Conservation (phyloP, 2,329 filamentous ascomycete genomes). For the Claviceps arundinis region DNA sequence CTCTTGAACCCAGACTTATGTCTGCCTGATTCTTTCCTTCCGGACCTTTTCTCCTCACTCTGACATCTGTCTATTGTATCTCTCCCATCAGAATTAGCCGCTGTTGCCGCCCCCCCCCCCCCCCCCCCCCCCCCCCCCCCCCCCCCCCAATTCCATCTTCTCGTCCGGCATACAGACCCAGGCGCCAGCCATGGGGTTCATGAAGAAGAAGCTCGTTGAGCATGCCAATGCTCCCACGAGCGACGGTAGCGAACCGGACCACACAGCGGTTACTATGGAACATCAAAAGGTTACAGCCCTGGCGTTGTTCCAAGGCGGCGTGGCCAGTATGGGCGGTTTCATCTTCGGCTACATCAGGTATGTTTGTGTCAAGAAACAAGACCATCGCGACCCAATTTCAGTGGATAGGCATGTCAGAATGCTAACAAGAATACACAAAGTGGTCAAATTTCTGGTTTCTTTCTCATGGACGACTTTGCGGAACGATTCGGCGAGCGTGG, state of each 20-base stretch:
- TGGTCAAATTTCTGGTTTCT: slow-evolving; percentile 49
- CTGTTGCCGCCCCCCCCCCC: no score
- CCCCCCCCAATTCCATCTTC: neutral
- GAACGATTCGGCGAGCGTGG: slow-evolving; percentile 36
- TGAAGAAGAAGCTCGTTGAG: neutral
- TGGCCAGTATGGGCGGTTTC: slow-evolving; percentile 42
- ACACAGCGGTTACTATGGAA: neutral
- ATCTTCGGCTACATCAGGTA: slow-evolving; percentile 46
- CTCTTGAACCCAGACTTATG: no score
- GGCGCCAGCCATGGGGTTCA: slow-evolving; percentile 1
- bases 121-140: no score
- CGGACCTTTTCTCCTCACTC: no score
- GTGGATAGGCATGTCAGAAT: neutral
- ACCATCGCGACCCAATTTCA: no score
- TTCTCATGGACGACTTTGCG: slow-evolving; percentile 44
- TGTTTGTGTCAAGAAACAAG: slow-evolving; percentile 4
- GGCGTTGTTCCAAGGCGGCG: slow-evolving; percentile 34
- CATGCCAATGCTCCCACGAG: neutral
- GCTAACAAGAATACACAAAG: slow-evolving; percentile 14
- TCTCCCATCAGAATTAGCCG: no score
- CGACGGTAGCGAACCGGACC: neutral
- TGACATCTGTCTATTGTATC: no score
- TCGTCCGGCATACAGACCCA: neutral
- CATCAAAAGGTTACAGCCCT: slow-evolving; percentile 22
- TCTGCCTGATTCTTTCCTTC: accelerated